Base-by-base conservation (phyloP, 2,329 filamentous ascomycete species). In the Stemphylium lycopersici region DNA sequence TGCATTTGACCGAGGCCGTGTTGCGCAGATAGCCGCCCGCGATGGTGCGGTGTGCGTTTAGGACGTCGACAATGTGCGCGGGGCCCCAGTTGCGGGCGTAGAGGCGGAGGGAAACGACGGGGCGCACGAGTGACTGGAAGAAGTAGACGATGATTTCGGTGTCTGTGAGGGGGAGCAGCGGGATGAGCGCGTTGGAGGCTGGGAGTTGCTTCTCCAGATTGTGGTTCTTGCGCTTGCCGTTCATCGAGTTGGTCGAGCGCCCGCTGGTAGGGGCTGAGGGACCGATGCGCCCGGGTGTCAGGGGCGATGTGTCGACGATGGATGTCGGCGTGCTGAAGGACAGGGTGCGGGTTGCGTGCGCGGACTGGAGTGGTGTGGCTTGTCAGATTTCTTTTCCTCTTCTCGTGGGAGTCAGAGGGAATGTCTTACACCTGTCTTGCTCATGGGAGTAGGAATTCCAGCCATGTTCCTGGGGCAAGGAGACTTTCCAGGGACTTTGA, bases 91-190 rank as follows among this genome's bases (percentile, higher is more conserved):
- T 48, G 3, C 67, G 66, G 0, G 61, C 50, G 34, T 70, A 69
- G 0, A 74, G 59, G 0, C 71, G 68, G 0, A 70, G 43, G 0
- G 70, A 52, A 7, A 73, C 66, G 0, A 60, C 51, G 1, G 70
- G 68, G 0, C 64, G 63, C 0, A 50, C 42, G 0, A 70, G 29
- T 0, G 62, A 62, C n/a, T 72, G 68, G 57, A 69, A 74, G 58
- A 73, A 71, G 58, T 67, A 73, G 0, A 73, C 66, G 2, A 72
- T 62, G 0, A 74, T 12, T 20, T 74, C 71, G 0, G 43, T 57
- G 18, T 74, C 68, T 0, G 68, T 74, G 0, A 74, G 51, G 0
- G 70, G 69, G 0, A 74, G 29, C 0, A 49, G 7, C 0, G 71
- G 71, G 0, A 74, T 47, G 2, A 56, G 46, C 0, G 60, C 55